phyloP scores from a whole-genome alignment of 2,329 filamentous ascomycete genomes.

The Alternaria sp. region DNA sequence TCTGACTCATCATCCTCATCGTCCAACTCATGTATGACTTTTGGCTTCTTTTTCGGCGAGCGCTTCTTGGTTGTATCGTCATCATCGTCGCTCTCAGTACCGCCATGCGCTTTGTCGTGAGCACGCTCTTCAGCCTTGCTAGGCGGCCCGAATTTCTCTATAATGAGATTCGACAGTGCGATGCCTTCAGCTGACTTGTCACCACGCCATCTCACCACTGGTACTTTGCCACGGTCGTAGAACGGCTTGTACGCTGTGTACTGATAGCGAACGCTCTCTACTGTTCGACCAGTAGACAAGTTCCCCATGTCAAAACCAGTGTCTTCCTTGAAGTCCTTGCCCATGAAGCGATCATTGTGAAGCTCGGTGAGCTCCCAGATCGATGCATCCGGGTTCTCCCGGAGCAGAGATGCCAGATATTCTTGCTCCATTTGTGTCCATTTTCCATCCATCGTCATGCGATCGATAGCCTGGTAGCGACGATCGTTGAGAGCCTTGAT shows the following conservation, averaged over 20 bases:
- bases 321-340: slow-evolving; percentile 17
- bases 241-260: slow-evolving; percentile 34
- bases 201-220: slow-evolving; percentile 16
- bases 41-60: not conserved
- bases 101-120: not conserved
- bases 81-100: not conserved
- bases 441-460: slow-evolving; percentile 26
- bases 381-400: slow-evolving; percentile 28
- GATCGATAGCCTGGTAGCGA: slow-evolving; percentile 35
- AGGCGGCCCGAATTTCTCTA: slow-evolving; percentile 15
- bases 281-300: slow-evolving; percentile 33
- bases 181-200: slow-evolving; percentile 18
- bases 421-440: slow-evolving; percentile 34
- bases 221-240: slow-evolving; percentile 33
- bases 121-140: slow-evolving; percentile 17
- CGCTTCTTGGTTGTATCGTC: not conserved
- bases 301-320: slow-evolving; percentile 19
- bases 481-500: slow-evolving; percentile 43
- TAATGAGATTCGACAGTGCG: slow-evolving; percentile 4
- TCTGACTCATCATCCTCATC: not conserved
- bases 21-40: not conserved
- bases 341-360: slow-evolving; percentile 35
- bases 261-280: slow-evolving; percentile 40
- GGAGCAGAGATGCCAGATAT: slow-evolving; percentile 28
- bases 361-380: slow-evolving; percentile 39